Evolutionary conservation across 164 flowering plant genomes (phyloP).

Genomic region (Sextonia rubra): DNA sequence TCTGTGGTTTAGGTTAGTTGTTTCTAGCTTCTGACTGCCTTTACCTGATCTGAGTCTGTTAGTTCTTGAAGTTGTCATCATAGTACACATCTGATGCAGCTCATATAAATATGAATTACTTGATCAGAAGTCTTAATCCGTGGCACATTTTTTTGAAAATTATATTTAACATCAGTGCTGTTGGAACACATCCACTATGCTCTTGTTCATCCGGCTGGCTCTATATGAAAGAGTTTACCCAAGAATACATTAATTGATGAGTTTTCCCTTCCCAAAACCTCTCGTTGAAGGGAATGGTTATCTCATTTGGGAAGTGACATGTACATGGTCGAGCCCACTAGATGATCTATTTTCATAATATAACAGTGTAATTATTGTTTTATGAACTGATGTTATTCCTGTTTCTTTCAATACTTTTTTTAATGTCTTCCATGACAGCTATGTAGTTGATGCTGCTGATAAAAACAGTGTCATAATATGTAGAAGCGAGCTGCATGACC

Average conservation of each 20-base stretch:
- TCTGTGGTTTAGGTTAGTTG: too few relatives aligned
- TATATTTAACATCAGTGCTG: too few relatives aligned
- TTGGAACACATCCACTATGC: too few relatives aligned
- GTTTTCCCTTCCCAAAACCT: not conserved
- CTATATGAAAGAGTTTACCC: too few relatives aligned
- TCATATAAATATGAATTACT: too few relatives aligned
- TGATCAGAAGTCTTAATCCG: too few relatives aligned
- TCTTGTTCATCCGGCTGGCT: too few relatives aligned
- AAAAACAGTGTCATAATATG: constrained; percentile 77
- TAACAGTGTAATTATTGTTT: not conserved
- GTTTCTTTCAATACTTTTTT: not conserved
- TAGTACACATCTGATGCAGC: too few relatives aligned
- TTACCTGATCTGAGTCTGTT: too few relatives aligned
- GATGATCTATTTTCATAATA: not conserved
- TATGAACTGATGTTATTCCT: not conserved
- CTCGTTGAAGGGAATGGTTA: not conserved
- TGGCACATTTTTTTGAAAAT: too few relatives aligned
- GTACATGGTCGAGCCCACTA: not conserved
- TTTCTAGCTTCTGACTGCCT: too few relatives aligned
- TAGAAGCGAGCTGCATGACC: constrained; percentile 71
- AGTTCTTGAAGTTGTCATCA: too few relatives aligned
- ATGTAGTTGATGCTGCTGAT: constrained; percentile 95
- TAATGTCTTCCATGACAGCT: constrained; percentile 43
- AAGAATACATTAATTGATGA: not conserved
- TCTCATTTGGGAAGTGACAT: not conserved